These are phyloP conservation scores for Haplosporangium sp. DNA, from an alignment of 371 early-diverging fungal species.

Conservation along the genomic window DNA sequence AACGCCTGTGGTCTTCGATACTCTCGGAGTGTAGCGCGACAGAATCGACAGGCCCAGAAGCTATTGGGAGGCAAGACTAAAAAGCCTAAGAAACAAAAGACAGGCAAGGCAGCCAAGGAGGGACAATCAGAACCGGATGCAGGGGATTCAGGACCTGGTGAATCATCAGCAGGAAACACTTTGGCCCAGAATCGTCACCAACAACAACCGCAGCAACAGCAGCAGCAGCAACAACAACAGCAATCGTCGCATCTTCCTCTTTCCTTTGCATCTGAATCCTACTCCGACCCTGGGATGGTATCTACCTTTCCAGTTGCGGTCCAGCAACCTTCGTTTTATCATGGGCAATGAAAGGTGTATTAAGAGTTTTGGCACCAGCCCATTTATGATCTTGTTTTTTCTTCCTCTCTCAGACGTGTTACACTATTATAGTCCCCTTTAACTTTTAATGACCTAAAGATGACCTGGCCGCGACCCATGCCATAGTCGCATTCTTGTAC, in stretches of 20 bases:
- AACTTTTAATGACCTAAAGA: no score
- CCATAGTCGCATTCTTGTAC: no score
- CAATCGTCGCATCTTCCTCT: slow-evolving; percentile 7
- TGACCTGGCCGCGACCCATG: no score
- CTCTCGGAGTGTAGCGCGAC: slow-evolving; percentile 74
- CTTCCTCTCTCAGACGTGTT: not conserved
- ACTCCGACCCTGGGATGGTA: not conserved
- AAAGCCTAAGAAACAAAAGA: slow-evolving; percentile 35
- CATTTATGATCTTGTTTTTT: not conserved
- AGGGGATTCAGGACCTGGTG: not conserved
- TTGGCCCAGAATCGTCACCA: slow-evolving; percentile 17
- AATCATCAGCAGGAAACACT: slow-evolving; percentile 13
- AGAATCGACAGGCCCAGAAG: slow-evolving; percentile 58
- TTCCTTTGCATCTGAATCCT: slow-evolving; percentile 4
- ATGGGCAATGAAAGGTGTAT: slow-evolving; percentile 1
- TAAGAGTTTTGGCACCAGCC: not conserved
- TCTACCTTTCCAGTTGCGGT: slow-evolving; percentile 6
- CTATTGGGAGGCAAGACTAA: slow-evolving; percentile 28
- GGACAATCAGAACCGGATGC: slow-evolving; percentile 3
- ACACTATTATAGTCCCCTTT: no score
- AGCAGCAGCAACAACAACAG: slow-evolving; percentile 11
- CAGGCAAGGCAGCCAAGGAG: slow-evolving; percentile 23
- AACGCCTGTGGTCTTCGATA: slow-evolving; percentile 84
- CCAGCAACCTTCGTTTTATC: slow-evolving; percentile 11
- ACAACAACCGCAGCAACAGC: slow-evolving; percentile 26